Base-by-base conservation (phyloP, 2,329 filamentous ascomycete species). In the Domatiomyces globalis region DNA sequence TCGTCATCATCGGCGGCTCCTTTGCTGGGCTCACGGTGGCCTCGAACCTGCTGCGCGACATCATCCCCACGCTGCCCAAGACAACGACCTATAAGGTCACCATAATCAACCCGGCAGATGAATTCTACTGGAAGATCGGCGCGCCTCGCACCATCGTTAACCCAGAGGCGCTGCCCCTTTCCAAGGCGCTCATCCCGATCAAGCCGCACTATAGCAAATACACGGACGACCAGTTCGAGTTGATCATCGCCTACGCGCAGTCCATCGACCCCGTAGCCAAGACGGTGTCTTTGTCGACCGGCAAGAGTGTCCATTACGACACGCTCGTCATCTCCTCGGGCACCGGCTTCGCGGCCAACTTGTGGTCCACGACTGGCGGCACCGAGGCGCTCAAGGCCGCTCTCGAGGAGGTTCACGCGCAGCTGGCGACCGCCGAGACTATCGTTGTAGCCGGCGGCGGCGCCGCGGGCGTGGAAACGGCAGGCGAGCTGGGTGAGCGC, bases 271-370 rank as follows among this genome's bases (percentile, higher is more conserved):
- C 66, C 1, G 56, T 63, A 2, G 59, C 57, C 18, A 70, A 74
- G 27, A 71, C 63, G 1, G 67, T 80, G 5, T 67, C 76, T 57
- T 65, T 62, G 47, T 68, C 65, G 17, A 62, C 61, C 18, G 62
- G 64, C 17, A 53, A 46, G 19, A 52, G 58, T 4, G 55, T 79
- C 9, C 51, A 65, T 2, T 80, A 75, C 61, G 71, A 78, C 56
- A 72, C 74, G n/a, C 67, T 80, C 2, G 66, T 80, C 47, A 72
- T 80, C 52, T 75, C 76, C 7, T 77, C 76, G 0, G 77, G 77
- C 6, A 72, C 72, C 42, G 69, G 61, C 10, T 74, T 76, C 66
- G 61, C 62, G 4, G 55, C 56, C 7, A 53, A 55, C 8, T 54
- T 68, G 5, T 67, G 67, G 15, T 69, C 74, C 49, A 73, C 73